Conservation (phyloP, 1,139 yeast species). For the Pneumocystis jirovecii region DNA sequence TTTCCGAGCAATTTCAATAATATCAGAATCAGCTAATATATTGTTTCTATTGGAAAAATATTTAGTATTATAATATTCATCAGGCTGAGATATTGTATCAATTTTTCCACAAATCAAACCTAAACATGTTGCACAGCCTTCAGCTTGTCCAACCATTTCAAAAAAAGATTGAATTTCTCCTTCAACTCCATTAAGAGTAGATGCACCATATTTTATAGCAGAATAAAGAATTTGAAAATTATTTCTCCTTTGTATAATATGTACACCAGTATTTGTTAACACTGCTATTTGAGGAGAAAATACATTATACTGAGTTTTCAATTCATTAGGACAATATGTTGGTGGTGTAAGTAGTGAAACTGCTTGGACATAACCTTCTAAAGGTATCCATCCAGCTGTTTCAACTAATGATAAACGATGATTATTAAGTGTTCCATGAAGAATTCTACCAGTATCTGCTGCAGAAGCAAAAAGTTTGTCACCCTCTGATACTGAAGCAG, state of each 20-base stretch:
- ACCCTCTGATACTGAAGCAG: slow-evolving; percentile 18
- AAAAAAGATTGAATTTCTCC: slow-evolving; percentile 30
- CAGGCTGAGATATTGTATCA: slow-evolving; percentile 26
- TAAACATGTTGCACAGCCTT: slow-evolving; percentile 76
- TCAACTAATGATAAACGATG: slow-evolving; percentile 38
- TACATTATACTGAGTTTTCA: slow-evolving; percentile 70
- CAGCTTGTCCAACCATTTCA: slow-evolving; percentile 46
- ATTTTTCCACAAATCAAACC: slow-evolving; percentile 46
- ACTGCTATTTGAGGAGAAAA: slow-evolving; percentile 49
- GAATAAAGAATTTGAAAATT: slow-evolving; percentile 41
- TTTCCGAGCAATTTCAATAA: slow-evolving; percentile 35
- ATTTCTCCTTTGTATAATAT: slow-evolving; percentile 59
- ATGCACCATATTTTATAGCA: slow-evolving; percentile 9
- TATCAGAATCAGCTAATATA: slow-evolving; percentile 7
- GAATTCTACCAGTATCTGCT: slow-evolving; percentile 59
- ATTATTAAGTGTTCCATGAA: slow-evolving; percentile 35
- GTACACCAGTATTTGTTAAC: slow-evolving; percentile 64
- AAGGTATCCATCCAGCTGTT: slow-evolving; percentile 61
- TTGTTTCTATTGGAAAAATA: neutral
- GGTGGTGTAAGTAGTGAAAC: slow-evolving; percentile 51
- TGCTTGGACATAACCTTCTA: slow-evolving; percentile 54
- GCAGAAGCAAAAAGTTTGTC: slow-evolving; percentile 56
- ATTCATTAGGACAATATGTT: slow-evolving; percentile 71
- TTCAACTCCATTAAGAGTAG: slow-evolving; percentile 10
- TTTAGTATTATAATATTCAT: slow-evolving; percentile 5